These are phyloP conservation scores for Rauvolfia tetraphylla DNA, from an alignment of 257 asterid species.

Conservation along the genomic window DNA sequence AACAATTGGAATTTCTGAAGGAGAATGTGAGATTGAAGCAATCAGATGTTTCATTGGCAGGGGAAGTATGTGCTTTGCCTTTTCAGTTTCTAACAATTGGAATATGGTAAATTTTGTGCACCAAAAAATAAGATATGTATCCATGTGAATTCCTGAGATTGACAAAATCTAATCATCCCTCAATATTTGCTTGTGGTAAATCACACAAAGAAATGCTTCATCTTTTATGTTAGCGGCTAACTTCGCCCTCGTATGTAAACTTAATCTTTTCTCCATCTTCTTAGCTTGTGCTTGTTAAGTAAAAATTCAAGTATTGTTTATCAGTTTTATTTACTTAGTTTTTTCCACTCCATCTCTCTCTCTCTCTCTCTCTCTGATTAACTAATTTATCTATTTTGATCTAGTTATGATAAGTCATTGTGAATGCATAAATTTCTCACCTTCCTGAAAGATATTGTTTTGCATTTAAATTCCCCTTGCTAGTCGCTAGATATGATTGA, in stretches of 20 bases:
- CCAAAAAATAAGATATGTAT: neutral
- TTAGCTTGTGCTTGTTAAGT: neutral
- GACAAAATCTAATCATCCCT: neutral
- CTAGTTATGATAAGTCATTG: neutral
- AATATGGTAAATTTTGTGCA: neutral
- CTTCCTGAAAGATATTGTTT: neutral
- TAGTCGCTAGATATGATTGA: neutral
- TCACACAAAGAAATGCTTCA: neutral
- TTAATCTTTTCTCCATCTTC: neutral
- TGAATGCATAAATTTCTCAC: neutral
- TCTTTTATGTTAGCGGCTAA: neutral
- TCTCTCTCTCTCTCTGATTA: neutral
- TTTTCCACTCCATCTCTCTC: neutral
- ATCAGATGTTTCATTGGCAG: slow-evolving; percentile 8
- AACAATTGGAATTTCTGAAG: slow-evolving; percentile 9
- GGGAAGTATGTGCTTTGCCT: slow-evolving; percentile 12
- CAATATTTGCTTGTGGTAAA: neutral
- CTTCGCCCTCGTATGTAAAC: neutral
- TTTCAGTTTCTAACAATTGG: neutral
- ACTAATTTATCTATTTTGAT: neutral
- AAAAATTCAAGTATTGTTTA: neutral
- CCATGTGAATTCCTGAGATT: neutral
- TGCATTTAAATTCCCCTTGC: neutral
- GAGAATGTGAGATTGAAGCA: slow-evolving; percentile 14
- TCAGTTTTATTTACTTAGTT: too few species aligned